phyloP scores from a whole-genome alignment of 768 basidiomycete genomes.

The Mycena rosella region DNA sequence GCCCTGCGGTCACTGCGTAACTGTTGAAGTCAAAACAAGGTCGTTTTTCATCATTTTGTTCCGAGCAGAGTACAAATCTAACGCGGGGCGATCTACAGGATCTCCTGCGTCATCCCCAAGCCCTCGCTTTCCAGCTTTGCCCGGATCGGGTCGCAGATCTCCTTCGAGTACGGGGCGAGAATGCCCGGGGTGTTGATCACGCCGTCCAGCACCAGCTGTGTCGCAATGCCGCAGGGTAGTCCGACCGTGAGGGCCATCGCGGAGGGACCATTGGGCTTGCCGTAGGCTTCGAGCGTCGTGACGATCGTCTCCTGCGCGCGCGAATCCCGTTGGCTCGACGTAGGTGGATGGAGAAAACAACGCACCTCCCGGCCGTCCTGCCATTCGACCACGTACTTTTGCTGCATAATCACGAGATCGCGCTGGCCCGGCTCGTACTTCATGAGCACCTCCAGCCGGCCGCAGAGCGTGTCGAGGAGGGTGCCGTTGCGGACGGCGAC shows the following conservation, averaged over 20 bases:
- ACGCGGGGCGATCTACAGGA: slow-evolving; percentile 57
- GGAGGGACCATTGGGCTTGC: slow-evolving; percentile 79
- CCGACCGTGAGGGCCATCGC: slow-evolving; percentile 96
- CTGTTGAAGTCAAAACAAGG: too few relatives aligned
- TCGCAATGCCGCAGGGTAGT: slow-evolving; percentile 93
- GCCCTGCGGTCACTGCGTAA: too few relatives aligned
- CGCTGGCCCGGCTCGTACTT: slow-evolving; percentile 90
- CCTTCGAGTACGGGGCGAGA: slow-evolving; percentile 87
- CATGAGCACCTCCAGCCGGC: slow-evolving; percentile 90
- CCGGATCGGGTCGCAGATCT: slow-evolving; percentile 84
- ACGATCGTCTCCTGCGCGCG: slow-evolving; percentile 79
- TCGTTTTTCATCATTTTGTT: neutral
- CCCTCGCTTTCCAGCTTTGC: slow-evolving; percentile 79
- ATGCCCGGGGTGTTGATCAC: slow-evolving; percentile 83
- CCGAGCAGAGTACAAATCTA: neutral
- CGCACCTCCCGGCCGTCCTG: slow-evolving; percentile 79
- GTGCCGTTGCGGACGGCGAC: slow-evolving; percentile 75
- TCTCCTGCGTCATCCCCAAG: slow-evolving; percentile 75
- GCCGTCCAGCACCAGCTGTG: slow-evolving; percentile 92
- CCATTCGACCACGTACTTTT: slow-evolving; percentile 95
- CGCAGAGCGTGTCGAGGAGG: slow-evolving; percentile 94
- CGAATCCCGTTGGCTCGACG: slow-evolving; percentile 16
- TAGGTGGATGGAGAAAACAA: neutral
- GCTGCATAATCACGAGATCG: slow-evolving; percentile 97
- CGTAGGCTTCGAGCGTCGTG: slow-evolving; percentile 92